These are phyloP conservation scores for Picea abies DNA, from an alignment of 83 land plant species.

Conservation along the genomic window DNA sequence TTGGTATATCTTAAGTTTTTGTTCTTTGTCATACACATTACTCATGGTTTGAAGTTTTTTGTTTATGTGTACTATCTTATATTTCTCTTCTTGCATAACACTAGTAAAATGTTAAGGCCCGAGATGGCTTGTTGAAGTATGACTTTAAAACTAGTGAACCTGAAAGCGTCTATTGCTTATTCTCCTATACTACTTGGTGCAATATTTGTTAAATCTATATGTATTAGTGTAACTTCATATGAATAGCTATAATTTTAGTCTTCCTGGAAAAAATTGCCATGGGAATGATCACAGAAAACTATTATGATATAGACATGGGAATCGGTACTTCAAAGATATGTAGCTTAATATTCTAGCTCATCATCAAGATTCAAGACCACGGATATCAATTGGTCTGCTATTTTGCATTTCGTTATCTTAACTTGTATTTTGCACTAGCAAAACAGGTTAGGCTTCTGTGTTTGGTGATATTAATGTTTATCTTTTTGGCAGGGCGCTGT, in stretches of 20 bases:
- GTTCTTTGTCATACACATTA: background rate
- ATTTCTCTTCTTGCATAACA: background rate
- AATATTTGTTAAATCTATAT: background rate
- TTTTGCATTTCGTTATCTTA: background rate
- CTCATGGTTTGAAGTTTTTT: background rate
- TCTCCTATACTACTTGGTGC: background rate
- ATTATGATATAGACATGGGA: background rate
- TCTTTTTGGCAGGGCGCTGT: constrained; percentile 73
- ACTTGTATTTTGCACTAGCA: background rate
- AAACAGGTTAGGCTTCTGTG: background rate
- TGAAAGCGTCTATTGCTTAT: background rate
- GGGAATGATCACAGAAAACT: background rate
- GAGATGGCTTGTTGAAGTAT: background rate
- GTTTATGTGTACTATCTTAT: background rate
- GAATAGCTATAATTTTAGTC: background rate
- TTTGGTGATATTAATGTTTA: background rate
- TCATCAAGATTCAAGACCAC: background rate
- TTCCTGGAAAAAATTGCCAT: background rate
- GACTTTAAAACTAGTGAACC: background rate
- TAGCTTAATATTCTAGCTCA: background rate
- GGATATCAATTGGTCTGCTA: background rate
- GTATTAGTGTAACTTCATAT: background rate
- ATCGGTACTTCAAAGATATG: background rate
- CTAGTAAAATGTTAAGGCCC: background rate
- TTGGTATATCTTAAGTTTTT: background rate